Conservation (phyloP, 2,329 filamentous ascomycete genomes). For the Domatiomyces catenatus region DNA sequence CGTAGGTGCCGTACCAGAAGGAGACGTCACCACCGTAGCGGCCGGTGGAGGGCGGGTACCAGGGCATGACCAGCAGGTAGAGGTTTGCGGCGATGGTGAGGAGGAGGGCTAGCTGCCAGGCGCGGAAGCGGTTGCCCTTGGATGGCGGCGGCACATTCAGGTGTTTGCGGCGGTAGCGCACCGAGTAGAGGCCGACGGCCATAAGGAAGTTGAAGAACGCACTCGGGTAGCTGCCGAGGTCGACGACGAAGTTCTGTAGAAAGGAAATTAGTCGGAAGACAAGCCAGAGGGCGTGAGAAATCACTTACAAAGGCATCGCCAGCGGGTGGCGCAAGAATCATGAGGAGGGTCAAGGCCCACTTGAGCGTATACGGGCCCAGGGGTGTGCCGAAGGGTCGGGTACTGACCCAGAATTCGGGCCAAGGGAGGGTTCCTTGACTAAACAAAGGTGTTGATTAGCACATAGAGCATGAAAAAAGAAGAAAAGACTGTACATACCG, state of each 20-base stretch:
- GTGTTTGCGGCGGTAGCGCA: conserved; percentile 40
- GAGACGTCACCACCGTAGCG: conserved; percentile 48
- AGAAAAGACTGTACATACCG: conserved; percentile 21
- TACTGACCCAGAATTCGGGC: conserved; percentile 47
- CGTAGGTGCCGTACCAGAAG: conserved; percentile 61
- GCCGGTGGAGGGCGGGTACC: conserved; percentile 51
- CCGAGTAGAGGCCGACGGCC: conserved; percentile 41
- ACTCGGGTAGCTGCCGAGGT: conserved; percentile 42
- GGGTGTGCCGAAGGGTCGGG: conserved; percentile 48
- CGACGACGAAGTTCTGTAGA: conserved; percentile 32
- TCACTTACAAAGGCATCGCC: conserved; percentile 53
- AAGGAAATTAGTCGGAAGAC: not conserved
- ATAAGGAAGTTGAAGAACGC: conserved; percentile 44
- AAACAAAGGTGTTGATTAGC: not conserved
- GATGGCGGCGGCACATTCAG: conserved; percentile 34
- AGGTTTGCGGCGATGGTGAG: conserved; percentile 47
- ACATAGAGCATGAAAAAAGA: not conserved
- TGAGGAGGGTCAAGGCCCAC: conserved; percentile 42
- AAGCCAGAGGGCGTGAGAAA: conserved; percentile 6
- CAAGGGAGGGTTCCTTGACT: conserved; percentile 47
- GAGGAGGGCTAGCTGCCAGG: conserved; percentile 42
- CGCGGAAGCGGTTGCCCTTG: conserved; percentile 29
- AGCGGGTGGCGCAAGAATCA: conserved; percentile 45
- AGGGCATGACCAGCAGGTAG: conserved; percentile 53
- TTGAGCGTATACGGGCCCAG: conserved; percentile 44